Evolutionary conservation across 1,284 basidiomycete genomes (phyloP).

Genomic region (Singerocomus inundabilis): DNA sequence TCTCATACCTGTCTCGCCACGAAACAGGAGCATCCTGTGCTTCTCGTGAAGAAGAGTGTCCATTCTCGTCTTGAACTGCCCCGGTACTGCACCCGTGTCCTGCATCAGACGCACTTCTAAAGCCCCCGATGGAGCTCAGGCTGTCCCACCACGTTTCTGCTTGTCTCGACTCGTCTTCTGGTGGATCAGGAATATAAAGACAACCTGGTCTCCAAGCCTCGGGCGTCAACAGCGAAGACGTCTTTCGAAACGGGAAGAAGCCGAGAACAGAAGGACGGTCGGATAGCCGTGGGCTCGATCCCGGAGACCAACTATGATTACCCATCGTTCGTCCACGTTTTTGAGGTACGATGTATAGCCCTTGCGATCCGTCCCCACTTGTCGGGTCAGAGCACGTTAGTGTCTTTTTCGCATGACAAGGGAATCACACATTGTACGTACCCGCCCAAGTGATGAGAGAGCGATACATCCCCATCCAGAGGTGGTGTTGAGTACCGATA

Average conservation of each 20-base stretch:
- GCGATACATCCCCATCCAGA: background rate
- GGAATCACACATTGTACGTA: background rate
- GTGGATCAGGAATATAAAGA: conserved; percentile 14
- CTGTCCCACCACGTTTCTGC: conserved; percentile 13
- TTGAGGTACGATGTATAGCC: conserved; percentile 22
- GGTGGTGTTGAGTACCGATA: conserved; percentile 8
- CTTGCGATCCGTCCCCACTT: conserved; percentile 1
- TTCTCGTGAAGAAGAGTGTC: background rate
- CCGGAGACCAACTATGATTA: background rate
- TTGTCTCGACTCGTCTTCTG: conserved; percentile 3
- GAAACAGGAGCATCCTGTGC: background rate
- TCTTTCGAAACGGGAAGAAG: conserved; percentile 8
- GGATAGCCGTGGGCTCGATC: background rate
- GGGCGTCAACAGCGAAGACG: conserved; percentile 9
- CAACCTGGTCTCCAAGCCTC: conserved; percentile 15
- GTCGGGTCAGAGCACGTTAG: background rate
- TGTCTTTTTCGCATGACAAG: background rate
- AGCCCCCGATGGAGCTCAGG: background rate
- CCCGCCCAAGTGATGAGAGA: conserved; percentile 1
- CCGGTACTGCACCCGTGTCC: background rate
- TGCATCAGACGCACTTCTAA: background rate
- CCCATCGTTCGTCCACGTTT: conserved; percentile 6
- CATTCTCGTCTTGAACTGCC: background rate
- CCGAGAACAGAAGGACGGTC: background rate
- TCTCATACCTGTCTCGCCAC: conserved; percentile 23